Evolutionary conservation across 768 basidiomycete species (phyloP), one percentile per base, ranked within the genome.

Genomic region (Boletus subcaerulescens): DNA sequence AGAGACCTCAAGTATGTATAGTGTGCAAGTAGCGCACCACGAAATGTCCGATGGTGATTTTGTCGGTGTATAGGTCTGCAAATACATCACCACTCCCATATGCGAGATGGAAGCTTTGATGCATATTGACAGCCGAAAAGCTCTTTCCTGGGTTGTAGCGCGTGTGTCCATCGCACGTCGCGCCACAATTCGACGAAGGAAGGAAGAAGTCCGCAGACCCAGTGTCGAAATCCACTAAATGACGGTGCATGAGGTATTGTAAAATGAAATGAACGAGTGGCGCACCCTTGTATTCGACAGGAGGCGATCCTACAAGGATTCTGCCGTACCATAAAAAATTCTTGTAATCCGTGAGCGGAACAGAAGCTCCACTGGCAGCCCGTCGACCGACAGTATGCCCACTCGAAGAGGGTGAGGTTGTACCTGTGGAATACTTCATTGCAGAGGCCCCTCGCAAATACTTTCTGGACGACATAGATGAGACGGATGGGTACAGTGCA

Each of bases 51-150:
- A 80, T 56, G 33, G 57, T 60, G n/a, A 80, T 74, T 1, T 63
- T 66, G 52, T 80, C 79, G 20, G 65, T 26, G 26, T 75, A 80
- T 26, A 75, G 60, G 33, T 65, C 58, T 2, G 80, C 79, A 18
- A 53, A 48, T 15, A 76, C 75, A 6, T 75, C 74, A 52, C 82
- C 79, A 52, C 81, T 78, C 3, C 74, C 78, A 48, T 80, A 82
- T 26, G 47, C 0, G 24, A 80, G 68, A 1, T 57, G 50, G 61
- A 80, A 78, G 0, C 32, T 54, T 17, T 55, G 38, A 20, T 60
- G 32, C 36, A 63, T 48, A 52, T 67, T 51, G 10, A 50, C 44
- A 22, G 73, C 62, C 0, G 76, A 68, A 2, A 70, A 66, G 11
- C 70, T 74, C 9, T 54, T 31, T 12, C 63, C 59, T 10, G 78